Evolutionary conservation across 2,329 filamentous ascomycete genomes (phyloP).

Genomic region (Gnomoniopsis smithogilvyi): DNA sequence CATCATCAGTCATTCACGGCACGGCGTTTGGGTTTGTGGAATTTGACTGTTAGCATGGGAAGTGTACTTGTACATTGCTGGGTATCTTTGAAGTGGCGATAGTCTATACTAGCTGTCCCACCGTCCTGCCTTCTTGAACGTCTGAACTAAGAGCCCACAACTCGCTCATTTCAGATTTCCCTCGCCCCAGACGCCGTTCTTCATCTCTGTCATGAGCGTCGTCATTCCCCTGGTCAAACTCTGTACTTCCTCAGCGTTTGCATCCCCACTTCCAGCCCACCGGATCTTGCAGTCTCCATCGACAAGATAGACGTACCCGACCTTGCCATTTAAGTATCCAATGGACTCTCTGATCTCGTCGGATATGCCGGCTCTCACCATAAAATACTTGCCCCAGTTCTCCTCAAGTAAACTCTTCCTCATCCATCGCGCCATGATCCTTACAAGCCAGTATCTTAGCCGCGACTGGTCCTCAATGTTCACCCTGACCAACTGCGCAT

Average conservation of each 20-base stretch:
- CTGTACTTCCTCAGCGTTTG: conserved; percentile 63
- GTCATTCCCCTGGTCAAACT: conserved; percentile 63
- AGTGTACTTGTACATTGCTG: conserved; percentile 12
- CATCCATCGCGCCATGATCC: conserved; percentile 53
- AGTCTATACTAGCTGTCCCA: conserved; percentile 2
- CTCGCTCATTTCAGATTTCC: neutral
- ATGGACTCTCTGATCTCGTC: conserved; percentile 61
- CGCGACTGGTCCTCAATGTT: conserved; percentile 78
- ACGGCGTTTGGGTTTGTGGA: conserved; percentile 11
- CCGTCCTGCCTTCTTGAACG: neutral
- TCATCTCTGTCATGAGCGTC: conserved; percentile 59
- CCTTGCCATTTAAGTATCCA: conserved; percentile 80
- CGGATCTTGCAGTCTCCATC: conserved; percentile 85
- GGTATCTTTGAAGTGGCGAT: conserved; percentile 14
- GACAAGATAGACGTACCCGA: conserved; percentile 90
- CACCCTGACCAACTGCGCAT: conserved; percentile 76
- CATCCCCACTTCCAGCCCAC: conserved; percentile 82
- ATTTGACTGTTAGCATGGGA: conserved; percentile 2
- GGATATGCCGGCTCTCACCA: conserved; percentile 56
- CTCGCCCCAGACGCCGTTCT: conserved; percentile 27
- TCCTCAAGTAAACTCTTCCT: conserved; percentile 45
- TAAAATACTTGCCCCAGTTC: conserved; percentile 60
- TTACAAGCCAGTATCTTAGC: conserved; percentile 59
- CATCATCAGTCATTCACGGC: conserved; percentile 9
- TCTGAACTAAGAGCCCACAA: neutral